These are phyloP conservation scores for Pistacia integerrima DNA, from an alignment of 345 rosid species.

Conservation along the genomic window DNA sequence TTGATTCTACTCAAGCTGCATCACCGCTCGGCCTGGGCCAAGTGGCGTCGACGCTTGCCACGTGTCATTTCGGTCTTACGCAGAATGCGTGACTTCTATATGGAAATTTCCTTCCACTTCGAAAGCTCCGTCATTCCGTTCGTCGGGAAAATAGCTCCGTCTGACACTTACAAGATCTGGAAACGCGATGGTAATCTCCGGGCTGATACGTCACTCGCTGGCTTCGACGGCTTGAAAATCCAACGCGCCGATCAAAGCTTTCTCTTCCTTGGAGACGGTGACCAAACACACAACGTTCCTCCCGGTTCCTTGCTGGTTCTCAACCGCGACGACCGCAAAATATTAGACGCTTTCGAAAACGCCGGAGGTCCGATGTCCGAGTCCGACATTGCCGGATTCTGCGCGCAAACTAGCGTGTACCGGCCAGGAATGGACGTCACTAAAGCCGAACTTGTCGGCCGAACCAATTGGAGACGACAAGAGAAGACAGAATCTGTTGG, in stretches of 20 bases:
- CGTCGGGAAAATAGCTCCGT: conserved; percentile 84
- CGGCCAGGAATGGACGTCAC: conserved; percentile 99
- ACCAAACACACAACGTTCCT: conserved; percentile 47
- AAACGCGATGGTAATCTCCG: conserved; percentile 89
- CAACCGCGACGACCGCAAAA: conserved; percentile 67
- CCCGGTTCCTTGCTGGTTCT: conserved; percentile 76
- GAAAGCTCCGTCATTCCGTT: conserved; percentile 96
- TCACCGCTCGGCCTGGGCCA: conserved; percentile 77
- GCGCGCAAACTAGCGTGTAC: conserved; percentile 72
- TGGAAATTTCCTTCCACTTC: conserved; percentile 90
- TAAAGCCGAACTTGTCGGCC: conserved; percentile 67
- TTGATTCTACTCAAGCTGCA: conserved; percentile 47
- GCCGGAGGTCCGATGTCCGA: conserved; percentile 73
- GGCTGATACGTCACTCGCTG: conserved; percentile 80
- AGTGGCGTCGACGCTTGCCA: conserved; percentile 91
- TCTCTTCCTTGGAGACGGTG: conserved; percentile 86
- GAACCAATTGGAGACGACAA: conserved; percentile 83
- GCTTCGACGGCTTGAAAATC: conserved; percentile 88
- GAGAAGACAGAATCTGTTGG: conserved; percentile 75
- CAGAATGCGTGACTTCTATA: conserved; percentile 91
- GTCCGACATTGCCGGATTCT: conserved; percentile 55
- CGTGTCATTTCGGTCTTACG: conserved; percentile 65
- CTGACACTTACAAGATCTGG: conserved; percentile 97
- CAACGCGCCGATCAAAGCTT: conserved; percentile 89
- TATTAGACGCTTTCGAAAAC: conserved; percentile 75